Conservation (phyloP, 2,329 filamentous ascomycete genomes). For the Onygenales sp. region DNA sequence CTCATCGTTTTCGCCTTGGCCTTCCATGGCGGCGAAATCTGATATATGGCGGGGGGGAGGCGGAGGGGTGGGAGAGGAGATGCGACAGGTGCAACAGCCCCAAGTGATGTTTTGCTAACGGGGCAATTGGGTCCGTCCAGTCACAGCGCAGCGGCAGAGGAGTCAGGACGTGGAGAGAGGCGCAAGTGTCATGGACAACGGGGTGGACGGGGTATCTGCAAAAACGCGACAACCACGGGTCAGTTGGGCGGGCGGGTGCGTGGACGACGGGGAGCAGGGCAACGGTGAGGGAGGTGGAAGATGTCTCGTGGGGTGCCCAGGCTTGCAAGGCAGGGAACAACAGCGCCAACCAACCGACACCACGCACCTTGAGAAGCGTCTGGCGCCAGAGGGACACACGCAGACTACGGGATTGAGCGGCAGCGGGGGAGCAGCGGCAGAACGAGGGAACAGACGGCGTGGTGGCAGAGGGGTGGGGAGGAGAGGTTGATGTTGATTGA, state of each 20-base stretch:
- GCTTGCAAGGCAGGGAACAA: not conserved
- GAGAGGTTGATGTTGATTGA: not conserved
- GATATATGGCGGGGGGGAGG: slow-evolving; percentile 2
- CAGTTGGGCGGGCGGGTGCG: not conserved
- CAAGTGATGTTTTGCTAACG: not conserved
- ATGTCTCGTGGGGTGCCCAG: slow-evolving; percentile 3
- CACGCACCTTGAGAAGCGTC: not conserved
- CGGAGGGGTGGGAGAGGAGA: slow-evolving; percentile 3
- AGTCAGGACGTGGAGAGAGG: not conserved
- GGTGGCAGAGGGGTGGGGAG: not conserved
- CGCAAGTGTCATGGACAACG: not conserved
- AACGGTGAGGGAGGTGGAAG: not conserved
- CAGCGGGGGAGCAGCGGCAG: not conserved
- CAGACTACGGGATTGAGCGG: not conserved
- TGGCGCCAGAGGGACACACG: not conserved
- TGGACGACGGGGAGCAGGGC: not conserved
- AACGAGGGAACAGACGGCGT: not conserved
- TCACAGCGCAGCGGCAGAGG: not conserved
- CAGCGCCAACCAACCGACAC: not conserved
- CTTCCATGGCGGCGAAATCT: slow-evolving; percentile 63
- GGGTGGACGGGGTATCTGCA: not conserved
- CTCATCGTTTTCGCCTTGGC: slow-evolving; percentile 87
- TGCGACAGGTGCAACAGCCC: not conserved
- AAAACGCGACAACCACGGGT: not conserved
- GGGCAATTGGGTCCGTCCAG: not conserved